Conservation (phyloP, 2,329 filamentous ascomycete genomes). For the Fusarium abutilonis region DNA sequence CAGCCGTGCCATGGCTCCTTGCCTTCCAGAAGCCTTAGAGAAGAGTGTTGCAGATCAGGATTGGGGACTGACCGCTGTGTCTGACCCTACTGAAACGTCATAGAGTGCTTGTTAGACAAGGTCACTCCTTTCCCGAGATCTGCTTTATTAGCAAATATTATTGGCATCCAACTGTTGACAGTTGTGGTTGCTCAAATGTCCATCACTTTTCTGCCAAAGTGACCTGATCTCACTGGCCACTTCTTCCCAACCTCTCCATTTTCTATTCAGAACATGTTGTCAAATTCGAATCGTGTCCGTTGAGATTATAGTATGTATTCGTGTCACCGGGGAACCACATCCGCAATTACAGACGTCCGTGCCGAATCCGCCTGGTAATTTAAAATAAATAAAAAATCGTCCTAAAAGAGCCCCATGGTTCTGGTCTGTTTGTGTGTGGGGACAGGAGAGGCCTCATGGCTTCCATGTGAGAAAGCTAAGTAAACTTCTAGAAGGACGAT, state of each 20-base stretch:
- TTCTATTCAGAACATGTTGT: slow-evolving; percentile 15
- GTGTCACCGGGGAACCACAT: slow-evolving; percentile 49
- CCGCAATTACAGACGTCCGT: slow-evolving; percentile 42
- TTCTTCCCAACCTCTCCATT: slow-evolving; percentile 34
- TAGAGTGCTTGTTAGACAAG: slow-evolving; percentile 2
- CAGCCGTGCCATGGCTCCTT: slow-evolving; percentile 25
- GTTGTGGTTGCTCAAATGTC: slow-evolving; percentile 6
- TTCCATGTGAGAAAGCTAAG: slow-evolving; percentile 12
- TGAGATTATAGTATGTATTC: slow-evolving; percentile 31
- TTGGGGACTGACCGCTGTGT: slow-evolving; percentile 12
- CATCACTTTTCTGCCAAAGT: slow-evolving; percentile 33
- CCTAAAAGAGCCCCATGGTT: slow-evolving; percentile 38
- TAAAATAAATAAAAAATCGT: slow-evolving; percentile 44
- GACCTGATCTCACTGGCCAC: slow-evolving; percentile 34
- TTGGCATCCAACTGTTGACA: neutral
- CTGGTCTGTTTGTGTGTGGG: slow-evolving; percentile 39
- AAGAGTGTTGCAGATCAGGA: slow-evolving; percentile 37
- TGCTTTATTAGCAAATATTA: neutral
- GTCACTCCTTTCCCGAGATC: neutral
- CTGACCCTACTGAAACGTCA: slow-evolving; percentile 8
- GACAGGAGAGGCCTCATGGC: slow-evolving; percentile 33
- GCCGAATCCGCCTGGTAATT: slow-evolving; percentile 45
- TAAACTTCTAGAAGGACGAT: slow-evolving; percentile 46
- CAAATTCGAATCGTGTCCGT: slow-evolving; percentile 26
- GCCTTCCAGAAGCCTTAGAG: slow-evolving; percentile 43